phyloP scores from a whole-genome alignment of 2,329 filamentous ascomycete species.

The Alternaria gaisen region DNA sequence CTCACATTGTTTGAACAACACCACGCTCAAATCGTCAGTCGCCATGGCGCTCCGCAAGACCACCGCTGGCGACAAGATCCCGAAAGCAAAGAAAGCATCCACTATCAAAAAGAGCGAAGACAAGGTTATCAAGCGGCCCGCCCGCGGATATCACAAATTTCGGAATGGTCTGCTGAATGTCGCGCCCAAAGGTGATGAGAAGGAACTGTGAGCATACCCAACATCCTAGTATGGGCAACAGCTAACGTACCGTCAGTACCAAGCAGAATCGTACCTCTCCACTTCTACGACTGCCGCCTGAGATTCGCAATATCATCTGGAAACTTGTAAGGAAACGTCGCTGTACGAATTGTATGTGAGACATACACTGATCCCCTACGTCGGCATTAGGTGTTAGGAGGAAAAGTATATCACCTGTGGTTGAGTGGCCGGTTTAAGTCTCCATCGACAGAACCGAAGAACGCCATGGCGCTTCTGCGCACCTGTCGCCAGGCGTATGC shows the following conservation, averaged over 20 bases:
- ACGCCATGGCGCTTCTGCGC: slow-evolving; percentile 6
- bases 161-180: slow-evolving; percentile 25
- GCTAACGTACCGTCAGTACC: slow-evolving; percentile 12
- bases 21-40: not conserved
- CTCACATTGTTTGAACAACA: not conserved
- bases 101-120: not conserved
- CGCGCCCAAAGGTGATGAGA: slow-evolving; percentile 22
- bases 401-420: slow-evolving; percentile 4
- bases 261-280: slow-evolving; percentile 17
- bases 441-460: not conserved
- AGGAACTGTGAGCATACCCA: slow-evolving; percentile 11
- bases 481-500: slow-evolving; percentile 25
- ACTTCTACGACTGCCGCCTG: slow-evolving; percentile 24
- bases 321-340: not conserved
- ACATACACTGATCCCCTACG: not conserved
- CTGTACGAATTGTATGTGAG: not conserved
- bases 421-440: not conserved
- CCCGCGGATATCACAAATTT: slow-evolving; percentile 27
- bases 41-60: slow-evolving; percentile 10
- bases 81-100: not conserved
- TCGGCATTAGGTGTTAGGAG: slow-evolving; percentile 12
- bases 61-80: not conserved
- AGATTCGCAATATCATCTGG: slow-evolving; percentile 29
- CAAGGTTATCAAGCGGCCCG: slow-evolving; percentile 20
- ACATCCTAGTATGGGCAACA: not conserved